Conservation (phyloP, 2,329 filamentous ascomycete genomes). For the Alternaria consortialis region DNA sequence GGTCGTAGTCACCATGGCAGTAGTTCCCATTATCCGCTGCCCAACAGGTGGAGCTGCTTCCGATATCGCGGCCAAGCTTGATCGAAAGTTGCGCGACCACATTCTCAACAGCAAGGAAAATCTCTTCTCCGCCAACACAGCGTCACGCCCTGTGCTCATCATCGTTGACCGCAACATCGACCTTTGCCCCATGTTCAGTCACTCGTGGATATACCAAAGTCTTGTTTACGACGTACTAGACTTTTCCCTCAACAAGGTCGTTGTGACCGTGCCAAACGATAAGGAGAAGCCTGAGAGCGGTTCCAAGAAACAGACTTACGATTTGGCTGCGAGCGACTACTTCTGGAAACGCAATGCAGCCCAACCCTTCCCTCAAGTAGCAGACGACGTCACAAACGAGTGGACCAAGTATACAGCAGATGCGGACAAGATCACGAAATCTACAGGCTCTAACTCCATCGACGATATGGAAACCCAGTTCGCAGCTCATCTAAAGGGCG, state of each 20-base stretch:
- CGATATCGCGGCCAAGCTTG: conserved; percentile 91
- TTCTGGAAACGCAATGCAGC: conserved; percentile 96
- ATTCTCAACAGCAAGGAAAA: conserved; percentile 98
- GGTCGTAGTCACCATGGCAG: conserved; percentile 98
- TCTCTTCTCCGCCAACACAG: conserved; percentile 80
- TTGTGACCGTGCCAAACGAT: conserved; percentile 83
- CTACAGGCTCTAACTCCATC: conserved; percentile 89
- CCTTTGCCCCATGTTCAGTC: conserved; percentile 96
- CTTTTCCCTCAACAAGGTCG: conserved; percentile 92
- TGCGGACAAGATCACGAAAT: conserved; percentile 90
- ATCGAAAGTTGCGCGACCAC: conserved; percentile 94
- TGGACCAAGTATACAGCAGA: conserved; percentile 96
- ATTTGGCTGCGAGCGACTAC: conserved; percentile 88
- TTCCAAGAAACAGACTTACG: conserved; percentile 86
- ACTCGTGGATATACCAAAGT: conserved; percentile 74
- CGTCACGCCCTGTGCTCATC: conserved; percentile 84
- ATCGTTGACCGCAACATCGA: conserved; percentile 96
- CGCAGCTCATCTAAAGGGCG: conserved; percentile 93
- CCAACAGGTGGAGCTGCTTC: conserved; percentile 93
- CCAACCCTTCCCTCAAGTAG: conserved; percentile 53
- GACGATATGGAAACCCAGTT: conserved; percentile 93
- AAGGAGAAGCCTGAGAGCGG: conserved; percentile 78
- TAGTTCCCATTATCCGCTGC: conserved; percentile 94
- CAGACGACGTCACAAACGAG: conserved; percentile 94
- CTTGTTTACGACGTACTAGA: conserved; percentile 57